Percentiles rank a stretch among this genome's conserved stretches.
These are phyloP conservation scores for Cephalotrichum gorgonifer DNA, from an alignment of 2,329 filamentous ascomycete species.

Conservation along the genomic window DNA sequence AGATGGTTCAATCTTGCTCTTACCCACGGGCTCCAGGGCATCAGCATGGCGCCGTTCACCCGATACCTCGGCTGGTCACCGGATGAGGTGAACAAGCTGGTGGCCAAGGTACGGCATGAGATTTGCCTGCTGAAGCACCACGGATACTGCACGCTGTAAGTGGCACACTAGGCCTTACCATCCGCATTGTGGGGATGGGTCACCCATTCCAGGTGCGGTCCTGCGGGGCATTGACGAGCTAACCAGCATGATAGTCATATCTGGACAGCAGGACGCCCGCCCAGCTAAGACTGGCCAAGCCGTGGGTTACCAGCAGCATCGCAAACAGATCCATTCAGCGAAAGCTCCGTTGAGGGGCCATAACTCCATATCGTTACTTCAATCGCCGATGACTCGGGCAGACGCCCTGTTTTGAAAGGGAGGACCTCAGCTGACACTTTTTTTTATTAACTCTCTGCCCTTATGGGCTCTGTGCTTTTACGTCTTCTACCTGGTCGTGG, in stretches of 20 bases:
- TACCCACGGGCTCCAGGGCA: slow-evolving; percentile 59
- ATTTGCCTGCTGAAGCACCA: slow-evolving; percentile 58
- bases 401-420: too few species aligned
- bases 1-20: slow-evolving; percentile 78
- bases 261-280: slow-evolving; percentile 20
- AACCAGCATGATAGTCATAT: slow-evolving; percentile 15
- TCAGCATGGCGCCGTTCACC: slow-evolving; percentile 65
- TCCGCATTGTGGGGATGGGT: too few species aligned
- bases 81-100: slow-evolving; percentile 53
- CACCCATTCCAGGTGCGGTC: not conserved
- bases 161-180: too few species aligned
- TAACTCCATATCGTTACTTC: too few species aligned
- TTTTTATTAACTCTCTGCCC: too few species aligned
- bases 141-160: slow-evolving; percentile 70
- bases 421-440: too few species aligned
- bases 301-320: too few species aligned
- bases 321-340: too few species aligned
- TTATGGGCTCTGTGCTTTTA: too few species aligned
- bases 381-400: too few species aligned
- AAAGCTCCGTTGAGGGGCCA: too few species aligned
- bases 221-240: not conserved
- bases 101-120: slow-evolving; percentile 54
- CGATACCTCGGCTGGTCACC: slow-evolving; percentile 32
- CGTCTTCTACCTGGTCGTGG: too few species aligned
- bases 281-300: not conserved